Evolutionary conservation across 352 stramenopile genomes (phyloP).

Genomic region (Pythium oligandrum): DNA sequence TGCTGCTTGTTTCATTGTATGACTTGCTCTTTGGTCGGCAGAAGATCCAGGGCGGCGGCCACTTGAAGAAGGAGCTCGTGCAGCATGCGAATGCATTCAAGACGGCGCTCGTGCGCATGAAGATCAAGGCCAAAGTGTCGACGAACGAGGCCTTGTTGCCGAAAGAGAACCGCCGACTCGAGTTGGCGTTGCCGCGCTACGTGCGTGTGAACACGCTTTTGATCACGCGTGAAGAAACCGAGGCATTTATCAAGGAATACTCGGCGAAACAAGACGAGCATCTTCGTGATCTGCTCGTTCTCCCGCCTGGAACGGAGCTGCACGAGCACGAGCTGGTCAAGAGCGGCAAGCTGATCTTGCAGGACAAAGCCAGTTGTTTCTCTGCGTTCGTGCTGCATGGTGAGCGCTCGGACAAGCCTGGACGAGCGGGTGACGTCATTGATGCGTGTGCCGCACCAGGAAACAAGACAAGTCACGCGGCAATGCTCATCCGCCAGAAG

Average conservation of each 20-base stretch:
- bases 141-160: constrained; percentile 76
- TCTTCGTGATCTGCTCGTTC: constrained; percentile 88
- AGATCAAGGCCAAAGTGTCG: constrained; percentile 76
- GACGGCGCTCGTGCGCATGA: constrained; percentile 69
- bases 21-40: constrained; percentile 81
- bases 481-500: constrained; percentile 83
- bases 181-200: constrained; percentile 80
- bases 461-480: constrained; percentile 98
- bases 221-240: constrained; percentile 36
- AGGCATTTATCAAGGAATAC: constrained; percentile 45
- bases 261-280: constrained; percentile 71
- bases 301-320: constrained; percentile 86
- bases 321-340: constrained; percentile 80
- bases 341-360: constrained; percentile 88
- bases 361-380: constrained; percentile 99
- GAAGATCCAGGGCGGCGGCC: constrained; percentile 85
- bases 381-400: constrained; percentile 91
- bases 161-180: constrained; percentile 68
- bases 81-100: constrained; percentile 70
- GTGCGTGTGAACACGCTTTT: constrained; percentile 93
- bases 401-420: constrained; percentile 39
- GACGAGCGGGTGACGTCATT: constrained; percentile 82
- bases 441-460: constrained; percentile 97
- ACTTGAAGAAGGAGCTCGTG: constrained; percentile 85
- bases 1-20: constrained; percentile 84